phyloP scores from a whole-genome alignment of 768 basidiomycete genomes.

The Pleurotus citrinopileatus region DNA sequence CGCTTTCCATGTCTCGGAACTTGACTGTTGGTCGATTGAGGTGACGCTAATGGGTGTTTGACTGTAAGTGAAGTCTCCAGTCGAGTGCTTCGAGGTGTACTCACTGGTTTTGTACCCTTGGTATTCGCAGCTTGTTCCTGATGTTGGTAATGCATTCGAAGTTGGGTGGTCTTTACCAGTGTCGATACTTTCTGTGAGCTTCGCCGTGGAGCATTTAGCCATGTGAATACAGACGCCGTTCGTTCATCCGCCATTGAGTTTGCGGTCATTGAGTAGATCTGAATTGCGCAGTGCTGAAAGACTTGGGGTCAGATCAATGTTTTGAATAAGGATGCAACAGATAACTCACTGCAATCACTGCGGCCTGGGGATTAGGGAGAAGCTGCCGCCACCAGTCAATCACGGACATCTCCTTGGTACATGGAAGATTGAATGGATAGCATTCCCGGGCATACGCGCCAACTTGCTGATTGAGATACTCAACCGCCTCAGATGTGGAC shows the following conservation, averaged over 20 bases:
- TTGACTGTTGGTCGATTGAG: slow-evolving; percentile 5
- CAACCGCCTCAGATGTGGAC: slow-evolving; percentile 12
- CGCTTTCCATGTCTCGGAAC: background rate
- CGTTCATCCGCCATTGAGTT: slow-evolving; percentile 38
- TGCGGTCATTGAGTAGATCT: slow-evolving; percentile 28
- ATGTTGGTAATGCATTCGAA: slow-evolving; percentile 3
- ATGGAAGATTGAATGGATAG: slow-evolving; percentile 16
- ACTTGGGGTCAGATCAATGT: background rate
- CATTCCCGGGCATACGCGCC: slow-evolving; percentile 11
- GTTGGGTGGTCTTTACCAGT: slow-evolving; percentile 9
- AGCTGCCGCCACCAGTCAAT: slow-evolving; percentile 15
- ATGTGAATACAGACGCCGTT: slow-evolving; percentile 29
- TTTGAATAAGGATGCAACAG: background rate
- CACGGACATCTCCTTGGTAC: slow-evolving; percentile 6
- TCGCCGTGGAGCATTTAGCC: slow-evolving; percentile 27
- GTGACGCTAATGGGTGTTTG: too few relatives aligned
- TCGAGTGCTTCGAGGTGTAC: too few relatives aligned
- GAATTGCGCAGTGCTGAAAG: slow-evolving; percentile 27
- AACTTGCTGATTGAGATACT: slow-evolving; percentile 14
- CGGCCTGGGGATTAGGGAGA: slow-evolving; percentile 20
- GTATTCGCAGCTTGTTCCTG: background rate
- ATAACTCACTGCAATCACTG: slow-evolving; percentile 27
- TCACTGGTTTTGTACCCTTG: background rate
- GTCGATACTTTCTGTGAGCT: slow-evolving; percentile 24
- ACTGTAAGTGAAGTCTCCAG: too few relatives aligned